A percentile compares a stretch with the other conserved stretches of the same genome.
phyloP scores from a whole-genome alignment of 2,329 filamentous ascomycete species.

The Zelopaecilomyces penicillatus region DNA sequence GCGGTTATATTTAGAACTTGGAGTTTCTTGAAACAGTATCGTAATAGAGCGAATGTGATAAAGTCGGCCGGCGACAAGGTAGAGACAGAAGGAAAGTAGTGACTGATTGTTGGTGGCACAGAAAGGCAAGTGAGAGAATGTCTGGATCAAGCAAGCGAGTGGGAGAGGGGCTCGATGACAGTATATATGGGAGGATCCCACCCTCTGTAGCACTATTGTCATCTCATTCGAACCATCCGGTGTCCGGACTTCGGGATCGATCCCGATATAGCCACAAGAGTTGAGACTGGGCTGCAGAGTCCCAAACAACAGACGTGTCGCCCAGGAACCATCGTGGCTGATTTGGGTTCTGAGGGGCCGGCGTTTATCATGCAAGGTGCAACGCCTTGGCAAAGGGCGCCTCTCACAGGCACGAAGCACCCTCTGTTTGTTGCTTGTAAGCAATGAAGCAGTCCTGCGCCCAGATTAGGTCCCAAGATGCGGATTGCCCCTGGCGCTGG shows the following conservation, averaged over 20 bases:
- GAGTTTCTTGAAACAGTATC: background rate
- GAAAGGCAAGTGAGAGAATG: slow-evolving; percentile 9
- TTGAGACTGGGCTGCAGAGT: no score
- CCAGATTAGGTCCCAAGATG: no score
- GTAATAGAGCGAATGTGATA: slow-evolving; percentile 15
- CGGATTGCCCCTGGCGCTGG: no score
- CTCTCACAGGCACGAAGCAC: no score
- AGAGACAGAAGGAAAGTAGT: slow-evolving; percentile 9
- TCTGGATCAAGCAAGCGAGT: slow-evolving; percentile 6
- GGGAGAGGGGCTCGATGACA: background rate
- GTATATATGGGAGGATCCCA: background rate
- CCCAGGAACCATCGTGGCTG: no score
- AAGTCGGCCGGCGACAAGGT: slow-evolving; percentile 46
- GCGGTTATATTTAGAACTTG: slow-evolving; percentile 8
- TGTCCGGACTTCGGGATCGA: background rate
- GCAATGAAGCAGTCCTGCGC: no score
- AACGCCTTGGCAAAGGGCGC: no score
- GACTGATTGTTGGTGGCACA: background rate
- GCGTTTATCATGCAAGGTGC: no score
- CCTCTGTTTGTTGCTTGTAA: no score
- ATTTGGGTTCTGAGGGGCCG: no score
- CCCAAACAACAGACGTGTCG: no score
- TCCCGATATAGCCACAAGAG: no score
- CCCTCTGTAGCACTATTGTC: background rate
- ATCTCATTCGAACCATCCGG: slow-evolving; percentile 1